Evolutionary conservation across 768 basidiomycete species (phyloP), one percentile per base, ranked within the genome.

Genomic region (Mycena capillaripes): DNA sequence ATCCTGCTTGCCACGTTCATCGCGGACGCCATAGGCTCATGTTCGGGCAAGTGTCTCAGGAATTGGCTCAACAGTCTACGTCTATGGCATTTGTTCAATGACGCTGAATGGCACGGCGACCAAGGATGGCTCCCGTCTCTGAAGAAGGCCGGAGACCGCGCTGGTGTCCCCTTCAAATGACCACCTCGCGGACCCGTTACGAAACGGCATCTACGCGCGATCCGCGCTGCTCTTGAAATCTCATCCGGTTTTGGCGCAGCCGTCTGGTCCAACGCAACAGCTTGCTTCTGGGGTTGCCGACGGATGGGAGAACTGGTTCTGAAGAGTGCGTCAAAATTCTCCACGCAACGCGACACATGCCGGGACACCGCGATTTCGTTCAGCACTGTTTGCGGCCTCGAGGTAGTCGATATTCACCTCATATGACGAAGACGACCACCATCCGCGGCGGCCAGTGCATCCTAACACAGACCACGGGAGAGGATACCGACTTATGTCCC

Each of bases 151-250:
- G 52, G 59, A 29, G 66, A 68, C 34, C 32, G 58, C 29, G 50
- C 59, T 1, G 59, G 71, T n/a, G 48, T 67, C 23, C 23, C 29
- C 2, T 61, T 61, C 46, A 60, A 60, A 12, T 56, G 53, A 9
- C 44, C 65, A 1, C 71, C 65, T 3, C 58, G 59, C n/a, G 52
- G 52, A 1, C 71, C 71, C 25, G 59, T 67, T 21, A 59, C 71
- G 0, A 48, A 25, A 17, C 2, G n/a, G 29, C 63, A 71, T n/a
- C 4, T 71, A 30, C 59, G 40, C 2, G 62, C 62, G 1, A 23
- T 73, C 0, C 56, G 38, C 12, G n/a, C 29, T 8, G 1, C 1
- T 1, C 63, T 70, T 2, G 46, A 65, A 27, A 25, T 70, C 25
- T 11, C 27, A 9, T 19, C 62, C 2, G 61, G 61, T 1, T 32